A percentile compares a stretch with the other conserved stretches of the same genome.
Evolutionary conservation across 371 early-diverging fungal genomes (phyloP).

Genomic region (Rhizomucor miehei): DNA sequence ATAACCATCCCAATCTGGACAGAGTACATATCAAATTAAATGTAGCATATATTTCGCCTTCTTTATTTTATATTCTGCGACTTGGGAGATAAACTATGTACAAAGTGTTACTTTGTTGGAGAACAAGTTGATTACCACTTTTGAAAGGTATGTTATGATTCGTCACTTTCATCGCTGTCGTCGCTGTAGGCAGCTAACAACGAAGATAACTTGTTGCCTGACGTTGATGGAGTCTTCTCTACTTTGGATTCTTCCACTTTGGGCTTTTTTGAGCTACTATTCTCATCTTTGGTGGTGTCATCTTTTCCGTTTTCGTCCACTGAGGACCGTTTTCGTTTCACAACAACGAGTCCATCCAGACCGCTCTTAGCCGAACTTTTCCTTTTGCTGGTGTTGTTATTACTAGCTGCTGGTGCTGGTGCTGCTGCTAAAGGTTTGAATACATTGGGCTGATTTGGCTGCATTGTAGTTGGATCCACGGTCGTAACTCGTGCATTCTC

Average conservation of each 20-base stretch:
- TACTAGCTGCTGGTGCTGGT: constrained; percentile 1
- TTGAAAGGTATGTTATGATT: no score
- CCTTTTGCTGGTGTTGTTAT: constrained; percentile 9
- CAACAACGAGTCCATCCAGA: constrained; percentile 26
- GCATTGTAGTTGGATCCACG: background rate
- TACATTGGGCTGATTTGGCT: background rate
- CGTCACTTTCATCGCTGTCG: constrained; percentile 13
- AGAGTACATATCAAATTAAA: no score
- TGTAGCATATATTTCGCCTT: no score
- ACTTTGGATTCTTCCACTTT: constrained; percentile 1
- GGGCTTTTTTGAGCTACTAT: no score
- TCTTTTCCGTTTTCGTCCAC: constrained; percentile 10
- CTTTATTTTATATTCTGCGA: no score
- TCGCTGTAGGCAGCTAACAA: constrained; percentile 34
- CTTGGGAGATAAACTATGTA: no score
- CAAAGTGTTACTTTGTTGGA: no score
- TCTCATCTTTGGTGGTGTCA: background rate
- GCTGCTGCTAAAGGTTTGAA: background rate
- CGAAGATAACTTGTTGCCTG: constrained; percentile 2
- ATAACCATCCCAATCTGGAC: no score
- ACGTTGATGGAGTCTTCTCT: background rate
- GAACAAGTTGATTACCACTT: no score
- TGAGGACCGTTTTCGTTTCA: constrained; percentile 24
- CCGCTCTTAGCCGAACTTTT: constrained; percentile 3
- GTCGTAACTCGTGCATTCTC: constrained; percentile 3